Evolutionary conservation across 176 grass and related monocot genomes (phyloP), one percentile per base, ranked within the genome.

Genomic region (Poa pratensis): DNA sequence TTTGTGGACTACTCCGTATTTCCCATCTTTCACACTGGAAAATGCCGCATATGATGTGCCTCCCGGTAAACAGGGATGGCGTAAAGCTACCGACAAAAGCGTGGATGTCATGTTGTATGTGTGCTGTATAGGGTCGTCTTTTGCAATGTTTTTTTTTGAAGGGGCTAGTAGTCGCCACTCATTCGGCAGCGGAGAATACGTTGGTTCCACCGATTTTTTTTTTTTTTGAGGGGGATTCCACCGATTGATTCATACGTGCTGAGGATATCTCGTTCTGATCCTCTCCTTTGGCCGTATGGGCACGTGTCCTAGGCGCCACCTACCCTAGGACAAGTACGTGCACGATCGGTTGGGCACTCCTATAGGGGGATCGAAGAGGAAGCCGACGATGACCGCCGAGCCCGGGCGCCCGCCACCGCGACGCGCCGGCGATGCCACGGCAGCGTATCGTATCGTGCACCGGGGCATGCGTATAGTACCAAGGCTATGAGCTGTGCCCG

Each of bases 341-440:
- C 35, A 74, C 23, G 23, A 73, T 74, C 70, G 42, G 69, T 24
- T 22, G 42, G 40, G n/a, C 69, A 40, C 22, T 55, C 52, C 57
- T 1, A 59, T 22, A 9, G 57, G n/a, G n/a, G 8, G n/a, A n/a
- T n/a, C n/a, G n/a, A 11, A 12, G 1, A n/a, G 19, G 18, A 13
- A 24, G 80, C 50, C 68, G 80, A 73, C 51, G 49, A 40, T 14
- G 35, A 60, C 52, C 46, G 69, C 69, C 55, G 69, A 9, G 54
- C 24, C 46, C 5, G 6, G 35, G 45, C 24, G 42, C 43, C 61
- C 62, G 28, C 69, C 65, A 69, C 66, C 4, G 42, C 77, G 8
- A 19, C 77, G 22, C 61, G 3, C 51, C 27, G 14, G 76, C 76
- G 39, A 37, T 27, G 76, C 55, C 76, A 62, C 76, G 7, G 23